These are phyloP conservation scores for Pseudogymnoascus sp. DNA, from an alignment of 2,329 filamentous ascomycete species.

Conservation along the genomic window DNA sequence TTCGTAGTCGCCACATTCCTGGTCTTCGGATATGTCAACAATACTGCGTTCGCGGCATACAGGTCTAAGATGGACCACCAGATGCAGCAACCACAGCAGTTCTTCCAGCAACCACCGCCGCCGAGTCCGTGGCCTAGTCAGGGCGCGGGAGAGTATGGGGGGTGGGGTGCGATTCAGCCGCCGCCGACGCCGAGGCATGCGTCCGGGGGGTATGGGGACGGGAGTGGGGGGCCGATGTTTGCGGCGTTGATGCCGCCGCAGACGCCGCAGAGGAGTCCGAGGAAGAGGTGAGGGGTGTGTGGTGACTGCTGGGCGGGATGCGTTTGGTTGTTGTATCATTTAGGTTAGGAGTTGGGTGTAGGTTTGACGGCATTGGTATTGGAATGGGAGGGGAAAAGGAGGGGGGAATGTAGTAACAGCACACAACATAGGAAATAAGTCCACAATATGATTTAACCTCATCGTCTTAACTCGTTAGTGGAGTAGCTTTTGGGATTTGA, in stretches of 20 bases:
- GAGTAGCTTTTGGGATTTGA: too few relatives aligned
- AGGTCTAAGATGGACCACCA: conserved; percentile 24
- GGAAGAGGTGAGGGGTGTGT: conserved; percentile 15
- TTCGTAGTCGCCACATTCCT: conserved; percentile 44
- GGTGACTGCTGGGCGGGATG: background rate
- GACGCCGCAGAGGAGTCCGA: conserved; percentile 24
- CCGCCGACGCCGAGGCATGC: conserved; percentile 22
- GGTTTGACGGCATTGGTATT: background rate
- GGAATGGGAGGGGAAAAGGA: background rate
- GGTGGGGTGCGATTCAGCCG: conserved; percentile 21
- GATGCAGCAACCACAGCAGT: conserved; percentile 24
- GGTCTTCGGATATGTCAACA: conserved; percentile 42
- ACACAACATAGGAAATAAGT: conserved; percentile 9
- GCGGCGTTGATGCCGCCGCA: conserved; percentile 24
- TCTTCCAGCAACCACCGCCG: conserved; percentile 19
- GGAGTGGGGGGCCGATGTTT: conserved; percentile 15
- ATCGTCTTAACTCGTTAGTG: too few relatives aligned
- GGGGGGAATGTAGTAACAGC: conserved; percentile 5
- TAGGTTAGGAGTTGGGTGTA: background rate
- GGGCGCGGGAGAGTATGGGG: conserved; percentile 17
- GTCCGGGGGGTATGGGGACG: conserved; percentile 15
- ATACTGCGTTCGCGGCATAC: conserved; percentile 36
- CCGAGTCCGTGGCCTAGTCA: background rate
- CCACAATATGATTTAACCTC: too few relatives aligned
- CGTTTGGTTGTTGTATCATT: background rate